These are phyloP conservation scores for Cornus kousa DNA, from an alignment of 148 eudicot species.

Conservation along the genomic window DNA sequence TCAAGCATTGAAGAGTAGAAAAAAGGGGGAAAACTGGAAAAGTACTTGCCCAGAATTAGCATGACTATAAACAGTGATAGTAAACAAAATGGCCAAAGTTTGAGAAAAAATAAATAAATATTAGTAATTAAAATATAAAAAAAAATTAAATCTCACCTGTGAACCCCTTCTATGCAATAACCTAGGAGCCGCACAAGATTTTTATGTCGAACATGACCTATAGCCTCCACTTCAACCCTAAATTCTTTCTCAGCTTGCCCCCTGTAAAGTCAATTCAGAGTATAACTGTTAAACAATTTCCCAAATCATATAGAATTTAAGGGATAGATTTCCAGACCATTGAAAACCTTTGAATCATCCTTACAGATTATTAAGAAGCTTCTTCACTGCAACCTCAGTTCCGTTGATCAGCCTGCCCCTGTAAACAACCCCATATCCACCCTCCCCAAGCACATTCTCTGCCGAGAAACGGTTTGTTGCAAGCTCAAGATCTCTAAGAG, in stretches of 20 bases:
- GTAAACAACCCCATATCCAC: slow-evolving; percentile 93
- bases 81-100: not conserved
- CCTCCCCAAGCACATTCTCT: slow-evolving; percentile 73
- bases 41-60: not conserved
- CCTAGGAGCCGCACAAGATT: slow-evolving; percentile 89
- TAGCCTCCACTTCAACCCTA: slow-evolving; percentile 91
- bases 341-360: slow-evolving; percentile 19
- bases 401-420: slow-evolving; percentile 72
- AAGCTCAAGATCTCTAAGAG: slow-evolving; percentile 79
- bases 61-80: not conserved
- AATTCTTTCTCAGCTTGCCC: slow-evolving; percentile 95
- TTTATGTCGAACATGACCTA: slow-evolving; percentile 91
- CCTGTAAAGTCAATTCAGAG: slow-evolving; percentile 35
- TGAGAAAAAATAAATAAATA: not conserved
- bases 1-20: not conserved
- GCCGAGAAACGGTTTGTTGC: slow-evolving; percentile 70
- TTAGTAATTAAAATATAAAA: not conserved
- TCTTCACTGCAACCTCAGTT: slow-evolving; percentile 83
- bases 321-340: not conserved
- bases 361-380: slow-evolving; percentile 86
- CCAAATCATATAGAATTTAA: not conserved
- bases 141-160: slow-evolving; percentile 44
- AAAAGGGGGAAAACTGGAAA: not conserved
- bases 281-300: not conserved
- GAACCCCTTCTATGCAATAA: slow-evolving; percentile 87